Conservation (phyloP, 768 basidiomycete species). For the Tylopilus felleus region DNA sequence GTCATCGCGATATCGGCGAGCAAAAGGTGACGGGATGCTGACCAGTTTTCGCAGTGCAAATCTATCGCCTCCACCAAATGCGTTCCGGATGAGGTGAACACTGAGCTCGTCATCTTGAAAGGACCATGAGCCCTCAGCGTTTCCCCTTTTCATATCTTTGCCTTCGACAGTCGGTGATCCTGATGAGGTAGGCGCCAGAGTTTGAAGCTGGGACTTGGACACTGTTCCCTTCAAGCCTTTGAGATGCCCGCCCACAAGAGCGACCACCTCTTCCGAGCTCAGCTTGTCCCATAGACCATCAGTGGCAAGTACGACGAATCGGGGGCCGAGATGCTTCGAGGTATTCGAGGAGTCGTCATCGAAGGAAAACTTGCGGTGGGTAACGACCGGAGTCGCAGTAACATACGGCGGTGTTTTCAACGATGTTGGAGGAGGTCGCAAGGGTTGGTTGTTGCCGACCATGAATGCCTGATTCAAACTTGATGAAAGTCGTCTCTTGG, state of each 20-base stretch:
- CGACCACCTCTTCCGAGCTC: constrained; percentile 81
- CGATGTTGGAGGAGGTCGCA: constrained; percentile 56
- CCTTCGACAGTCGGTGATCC: constrained; percentile 61
- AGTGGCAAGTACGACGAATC: constrained; percentile 87
- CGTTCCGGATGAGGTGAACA: constrained; percentile 85
- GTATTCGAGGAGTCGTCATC: constrained; percentile 25
- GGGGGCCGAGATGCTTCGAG: constrained; percentile 32
- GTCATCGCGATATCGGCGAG: constrained; percentile 80
- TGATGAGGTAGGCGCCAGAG: constrained; percentile 50
- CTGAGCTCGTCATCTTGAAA: constrained; percentile 78
- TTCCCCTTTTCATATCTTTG: constrained; percentile 44
- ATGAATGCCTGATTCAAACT: constrained; percentile 67
- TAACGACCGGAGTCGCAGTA: constrained; percentile 77
- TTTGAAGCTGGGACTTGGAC: constrained; percentile 53
- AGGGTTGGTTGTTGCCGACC: constrained; percentile 53
- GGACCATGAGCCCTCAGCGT: constrained; percentile 56
- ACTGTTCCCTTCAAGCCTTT: constrained; percentile 65
- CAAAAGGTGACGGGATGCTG: constrained; percentile 80
- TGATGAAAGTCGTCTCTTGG: constrained; percentile 1
- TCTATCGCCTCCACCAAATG: constrained; percentile 82
- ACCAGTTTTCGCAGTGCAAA: constrained; percentile 53
- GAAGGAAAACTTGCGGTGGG: constrained; percentile 67
- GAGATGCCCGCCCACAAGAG: constrained; percentile 81
- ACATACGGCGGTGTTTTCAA: constrained; percentile 94
- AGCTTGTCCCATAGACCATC: constrained; percentile 79